These are phyloP conservation scores for Pezicula rhizophila DNA, from an alignment of 2,329 filamentous ascomycete species.

Conservation along the genomic window DNA sequence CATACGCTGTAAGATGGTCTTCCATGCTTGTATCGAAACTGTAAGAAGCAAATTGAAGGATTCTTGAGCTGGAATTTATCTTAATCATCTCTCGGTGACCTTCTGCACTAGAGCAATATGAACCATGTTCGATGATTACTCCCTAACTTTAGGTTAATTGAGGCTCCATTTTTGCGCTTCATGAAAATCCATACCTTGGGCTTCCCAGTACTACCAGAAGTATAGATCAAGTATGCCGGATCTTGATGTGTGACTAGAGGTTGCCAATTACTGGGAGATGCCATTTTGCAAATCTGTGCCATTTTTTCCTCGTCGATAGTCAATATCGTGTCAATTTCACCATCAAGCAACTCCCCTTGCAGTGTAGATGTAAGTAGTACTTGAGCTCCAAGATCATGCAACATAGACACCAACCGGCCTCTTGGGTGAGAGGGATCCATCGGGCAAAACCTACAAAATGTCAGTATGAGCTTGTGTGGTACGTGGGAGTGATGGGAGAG, in stretches of 20 bases:
- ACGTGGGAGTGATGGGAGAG: too few species aligned
- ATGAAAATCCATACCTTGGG: neutral
- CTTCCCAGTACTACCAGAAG: constrained; percentile 2
- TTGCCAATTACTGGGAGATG: too few species aligned
- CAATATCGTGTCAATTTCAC: too few species aligned
- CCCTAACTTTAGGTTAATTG: too few species aligned
- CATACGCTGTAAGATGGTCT: constrained; percentile 2
- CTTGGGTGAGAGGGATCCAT: constrained; percentile 20
- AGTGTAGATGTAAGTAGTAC: neutral
- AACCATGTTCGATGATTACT: too few species aligned
- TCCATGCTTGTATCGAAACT: constrained; percentile 6
- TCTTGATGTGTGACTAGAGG: neutral
- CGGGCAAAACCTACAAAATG: too few species aligned
- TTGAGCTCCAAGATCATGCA: neutral
- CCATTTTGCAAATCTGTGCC: too few species aligned
- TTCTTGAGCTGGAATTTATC: neutral
- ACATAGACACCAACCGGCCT: neutral
- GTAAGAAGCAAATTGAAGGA: constrained; percentile 6
- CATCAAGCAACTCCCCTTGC: neutral
- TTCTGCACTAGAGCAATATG: too few species aligned
- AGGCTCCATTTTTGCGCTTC: too few species aligned
- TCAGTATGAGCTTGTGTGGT: too few species aligned
- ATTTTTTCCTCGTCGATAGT: too few species aligned
- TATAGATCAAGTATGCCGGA: neutral
- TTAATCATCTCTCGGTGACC: too few species aligned